Conservation (phyloP, 1,139 yeast species). For the Taphrina deformans region DNA sequence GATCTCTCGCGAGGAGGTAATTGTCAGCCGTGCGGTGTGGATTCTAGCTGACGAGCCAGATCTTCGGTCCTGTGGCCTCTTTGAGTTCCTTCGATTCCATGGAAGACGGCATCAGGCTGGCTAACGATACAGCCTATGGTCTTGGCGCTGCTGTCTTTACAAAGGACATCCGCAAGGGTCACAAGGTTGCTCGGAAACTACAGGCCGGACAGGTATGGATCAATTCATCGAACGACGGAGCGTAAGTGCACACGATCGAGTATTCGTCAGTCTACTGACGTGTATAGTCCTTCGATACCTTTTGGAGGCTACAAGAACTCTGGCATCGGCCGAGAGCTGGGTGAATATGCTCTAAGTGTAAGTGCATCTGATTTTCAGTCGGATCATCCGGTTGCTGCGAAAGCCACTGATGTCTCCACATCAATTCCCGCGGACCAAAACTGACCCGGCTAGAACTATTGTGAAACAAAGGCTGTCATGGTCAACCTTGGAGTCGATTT, state of each 20-base stretch:
- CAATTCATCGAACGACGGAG: slow-evolving; percentile 56
- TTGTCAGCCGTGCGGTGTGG: background rate
- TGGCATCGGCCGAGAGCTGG: slow-evolving; percentile 92
- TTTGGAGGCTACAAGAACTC: slow-evolving; percentile 85
- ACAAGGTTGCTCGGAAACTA: slow-evolving; percentile 61
- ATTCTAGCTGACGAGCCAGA: slow-evolving; percentile 44
- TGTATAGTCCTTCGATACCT: slow-evolving; percentile 48
- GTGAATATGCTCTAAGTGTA: slow-evolving; percentile 63
- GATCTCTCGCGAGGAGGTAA: slow-evolving; percentile 67
- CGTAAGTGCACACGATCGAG: background rate
- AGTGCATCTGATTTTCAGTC: background rate
- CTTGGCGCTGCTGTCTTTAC: slow-evolving; percentile 85
- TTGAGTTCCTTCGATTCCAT: slow-evolving; percentile 65
- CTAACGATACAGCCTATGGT: slow-evolving; percentile 76
- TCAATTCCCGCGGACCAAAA: background rate
- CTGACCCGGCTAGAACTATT: slow-evolving; percentile 10
- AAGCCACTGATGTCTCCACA: background rate
- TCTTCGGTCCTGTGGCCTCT: slow-evolving; percentile 90
- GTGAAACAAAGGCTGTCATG: slow-evolving; percentile 67
- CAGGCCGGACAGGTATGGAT: slow-evolving; percentile 86
- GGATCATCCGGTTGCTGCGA: background rate
- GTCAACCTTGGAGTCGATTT: slow-evolving; percentile 50
- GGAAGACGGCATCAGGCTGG: slow-evolving; percentile 68
- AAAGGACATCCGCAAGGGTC: slow-evolving; percentile 58
- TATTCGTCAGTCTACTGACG: background rate